Evolutionary conservation across 495 filamentous ascomycete genomes (phyloP).

Genomic region (Lichenothelia convexa): DNA sequence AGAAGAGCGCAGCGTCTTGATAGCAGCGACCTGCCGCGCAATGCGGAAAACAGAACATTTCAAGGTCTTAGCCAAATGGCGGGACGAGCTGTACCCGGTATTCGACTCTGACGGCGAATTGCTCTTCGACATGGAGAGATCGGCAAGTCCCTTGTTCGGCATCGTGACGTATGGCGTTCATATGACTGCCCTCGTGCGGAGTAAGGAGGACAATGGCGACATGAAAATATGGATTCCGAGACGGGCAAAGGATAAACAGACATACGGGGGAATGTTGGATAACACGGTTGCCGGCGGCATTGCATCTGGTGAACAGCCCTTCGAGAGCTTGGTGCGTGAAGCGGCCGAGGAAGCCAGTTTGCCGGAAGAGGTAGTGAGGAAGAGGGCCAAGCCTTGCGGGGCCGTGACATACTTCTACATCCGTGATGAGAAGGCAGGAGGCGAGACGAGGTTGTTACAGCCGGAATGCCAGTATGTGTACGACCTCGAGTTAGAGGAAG

Average conservation of each 20-base stretch:
- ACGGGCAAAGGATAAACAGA: slow-evolving; percentile 56
- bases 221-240: slow-evolving; percentile 74
- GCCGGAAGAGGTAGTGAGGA: slow-evolving; percentile 47
- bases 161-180: slow-evolving; percentile 80
- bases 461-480: slow-evolving; percentile 87
- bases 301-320: slow-evolving; percentile 52
- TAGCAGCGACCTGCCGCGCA: slow-evolving; percentile 39
- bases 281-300: slow-evolving; percentile 91
- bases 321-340: slow-evolving; percentile 72
- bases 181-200: slow-evolving; percentile 54
- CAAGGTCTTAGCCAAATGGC: slow-evolving; percentile 61
- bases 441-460: slow-evolving; percentile 73
- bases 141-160: slow-evolving; percentile 65
- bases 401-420: slow-evolving; percentile 74
- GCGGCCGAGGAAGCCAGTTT: slow-evolving; percentile 79
- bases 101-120: slow-evolving; percentile 45
- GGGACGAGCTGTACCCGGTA: slow-evolving; percentile 73
- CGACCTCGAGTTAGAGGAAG: slow-evolving; percentile 60
- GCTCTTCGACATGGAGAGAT: slow-evolving; percentile 61
- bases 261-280: slow-evolving; percentile 75
- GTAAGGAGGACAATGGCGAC: slow-evolving; percentile 20
- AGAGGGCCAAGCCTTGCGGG: slow-evolving; percentile 37
- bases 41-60: slow-evolving; percentile 50
- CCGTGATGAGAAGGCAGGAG: slow-evolving; percentile 57
- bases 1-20: slow-evolving; percentile 33